Evolutionary conservation across 2,329 filamentous ascomycete genomes (phyloP), one percentile per base, ranked within the genome.

Genomic region (Nectriaceae sp.): DNA sequence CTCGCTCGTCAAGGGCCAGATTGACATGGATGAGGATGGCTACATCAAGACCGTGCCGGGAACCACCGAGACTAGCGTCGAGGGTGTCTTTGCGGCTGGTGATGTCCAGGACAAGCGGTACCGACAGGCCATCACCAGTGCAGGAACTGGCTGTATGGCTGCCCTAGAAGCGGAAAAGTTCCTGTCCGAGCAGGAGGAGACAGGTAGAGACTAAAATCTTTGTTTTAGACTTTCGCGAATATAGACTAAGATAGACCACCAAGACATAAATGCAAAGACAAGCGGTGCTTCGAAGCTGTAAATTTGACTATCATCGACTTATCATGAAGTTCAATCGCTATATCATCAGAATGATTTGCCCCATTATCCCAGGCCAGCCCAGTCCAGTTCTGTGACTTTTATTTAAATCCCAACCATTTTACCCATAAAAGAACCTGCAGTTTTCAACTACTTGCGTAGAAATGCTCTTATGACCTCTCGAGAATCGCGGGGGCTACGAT

Each of bases 41-140:
- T 99, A 99, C 73, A 84, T 99, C 50, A 70, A 91, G 61, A 99
- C 94, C 47, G 83, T 88, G 71, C 88, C 94, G 3, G 95, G 94
- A 47, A 93, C 90, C 39, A 90, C 90, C 50, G 79, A 88, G 65
- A 99, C 94, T 40, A 96, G 84, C 71, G 73, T 97, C 5, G 84
- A 90, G 67, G 94, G 94, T 69, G 90, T 99, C 18, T 99, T 97
- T 67, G 94, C 94, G 31, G 94, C 93, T 10, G 94, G 94, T 56
- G 94, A 99, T 68, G 95, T 99, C 10, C 94, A 99, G 77, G 95
- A 99, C 70, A 99, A 97, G 86, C 85, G 87, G 67, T 99, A 99
- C 72, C 84, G 94, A 69, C 94, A 99, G 77, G 94, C 94, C 40
- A 95, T 99, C 59, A 99, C 94, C 56, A 97, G 92, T 75, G 94